Evolutionary conservation across 1,284 basidiomycete genomes (phyloP), one percentile per base, ranked within the genome.

Genomic region (Cryptococcus sp.): DNA sequence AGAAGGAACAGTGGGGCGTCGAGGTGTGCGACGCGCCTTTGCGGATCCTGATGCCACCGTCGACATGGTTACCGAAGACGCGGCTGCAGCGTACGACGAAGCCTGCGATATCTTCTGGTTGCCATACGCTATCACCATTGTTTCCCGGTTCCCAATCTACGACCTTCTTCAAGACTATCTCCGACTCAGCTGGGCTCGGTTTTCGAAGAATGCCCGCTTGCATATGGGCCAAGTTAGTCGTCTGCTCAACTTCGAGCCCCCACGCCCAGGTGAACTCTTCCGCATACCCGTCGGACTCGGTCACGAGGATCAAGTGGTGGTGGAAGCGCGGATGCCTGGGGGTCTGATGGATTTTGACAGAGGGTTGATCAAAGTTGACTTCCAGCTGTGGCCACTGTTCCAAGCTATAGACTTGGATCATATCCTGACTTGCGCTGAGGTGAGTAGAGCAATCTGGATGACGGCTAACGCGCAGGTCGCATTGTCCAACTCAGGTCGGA

Each of bases 351-450:
- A 82, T 58, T 81, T 80, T 68, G 75, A 78, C 30, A 69, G 69
- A 25, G 79, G 76, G 23, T 61, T 79, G 38, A 67, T 79, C 52
- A 72, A 77, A 47, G 76, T 79, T 53, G 77, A 82, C 70, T 94
- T 95, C 73, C 92, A 93, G 50, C 91, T 96, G 86, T 98, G 93
- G 93, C 94, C 94, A 0, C 75, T 98, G 54, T 97, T 98, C 84
- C 91, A 95, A 75, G 90, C 89, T 63, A 79, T 98, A 58, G 93
- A 93, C 68, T 85, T 97, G 58, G 94, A 96, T 75, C 93, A 96
- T 71, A 90, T 98, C 61, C 79, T 98, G 58, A 93, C 90, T 25
- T 89, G 93, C 58, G 92, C 92, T 73, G 94, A 98, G 84, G 90
- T 89, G 66, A 46, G 82, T 64, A 47, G 20, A 22, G 10, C 50